Percentiles rank a stretch among this genome's conserved stretches.
Conservation (phyloP, 176 grass and related monocot species). For the Aegilops bicornis region DNA sequence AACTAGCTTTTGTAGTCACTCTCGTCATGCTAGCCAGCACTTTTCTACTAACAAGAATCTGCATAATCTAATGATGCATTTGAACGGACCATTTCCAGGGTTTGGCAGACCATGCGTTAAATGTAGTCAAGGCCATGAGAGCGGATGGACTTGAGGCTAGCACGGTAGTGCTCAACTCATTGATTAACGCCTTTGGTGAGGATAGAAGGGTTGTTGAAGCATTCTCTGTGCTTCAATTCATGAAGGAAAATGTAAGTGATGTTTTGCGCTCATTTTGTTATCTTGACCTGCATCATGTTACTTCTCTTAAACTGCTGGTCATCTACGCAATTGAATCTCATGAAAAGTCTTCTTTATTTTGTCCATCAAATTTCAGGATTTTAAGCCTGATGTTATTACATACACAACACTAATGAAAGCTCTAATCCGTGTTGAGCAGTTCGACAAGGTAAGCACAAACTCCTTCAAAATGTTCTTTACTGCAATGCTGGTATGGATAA, state of each 20-base stretch:
- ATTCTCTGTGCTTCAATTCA: slow-evolving; percentile 89
- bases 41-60: background rate
- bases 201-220: slow-evolving; percentile 91
- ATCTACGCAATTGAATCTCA: background rate
- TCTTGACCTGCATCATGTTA: slow-evolving; percentile 19
- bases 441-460: slow-evolving; percentile 68
- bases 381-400: slow-evolving; percentile 96
- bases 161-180: slow-evolving; percentile 79
- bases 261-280: background rate
- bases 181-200: slow-evolving; percentile 96
- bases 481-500: background rate
- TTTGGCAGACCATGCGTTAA: slow-evolving; percentile 91
- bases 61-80: background rate
- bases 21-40: background rate
- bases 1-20: background rate
- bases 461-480: background rate
- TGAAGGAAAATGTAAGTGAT: slow-evolving; percentile 90
- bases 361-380: slow-evolving; percentile 46
- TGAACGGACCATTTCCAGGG: slow-evolving; percentile 46
- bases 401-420: slow-evolving; percentile 98
- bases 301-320: background rate
- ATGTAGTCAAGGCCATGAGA: slow-evolving; percentile 92
- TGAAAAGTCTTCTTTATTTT: slow-evolving; percentile 14
- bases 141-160: slow-evolving; percentile 84
- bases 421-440: slow-evolving; percentile 94